phyloP scores from a whole-genome alignment of 768 basidiomycete genomes.

The Leccinum sublutescens region DNA sequence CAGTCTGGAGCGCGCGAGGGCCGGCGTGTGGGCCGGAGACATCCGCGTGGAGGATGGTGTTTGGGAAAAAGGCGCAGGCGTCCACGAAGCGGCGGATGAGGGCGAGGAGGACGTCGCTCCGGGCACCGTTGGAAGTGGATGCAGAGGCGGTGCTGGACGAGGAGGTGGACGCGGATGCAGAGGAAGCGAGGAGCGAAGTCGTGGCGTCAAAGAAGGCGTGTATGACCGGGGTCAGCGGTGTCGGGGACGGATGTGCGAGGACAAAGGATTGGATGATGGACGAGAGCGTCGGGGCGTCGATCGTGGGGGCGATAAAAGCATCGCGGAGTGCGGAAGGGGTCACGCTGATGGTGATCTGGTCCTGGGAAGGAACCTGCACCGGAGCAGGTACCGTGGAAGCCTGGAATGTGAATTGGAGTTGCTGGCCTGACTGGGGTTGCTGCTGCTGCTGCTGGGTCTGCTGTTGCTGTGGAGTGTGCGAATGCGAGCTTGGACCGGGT shows the following conservation, averaged over 20 bases:
- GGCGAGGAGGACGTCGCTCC: constrained; percentile 10
- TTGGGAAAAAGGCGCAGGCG: constrained; percentile 50
- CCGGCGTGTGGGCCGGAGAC: constrained; percentile 55
- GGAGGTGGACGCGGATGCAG: constrained; percentile 31
- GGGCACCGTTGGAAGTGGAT: constrained; percentile 18
- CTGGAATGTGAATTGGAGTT: constrained; percentile 46
- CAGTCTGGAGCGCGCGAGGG: constrained; percentile 55
- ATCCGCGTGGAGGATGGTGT: constrained; percentile 50
- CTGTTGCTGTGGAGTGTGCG: constrained; percentile 4
- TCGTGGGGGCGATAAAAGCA: constrained; percentile 33
- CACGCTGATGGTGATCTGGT: constrained; percentile 28
- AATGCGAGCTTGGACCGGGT: constrained; percentile 33
- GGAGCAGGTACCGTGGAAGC: constrained; percentile 46
- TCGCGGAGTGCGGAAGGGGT: constrained; percentile 31
- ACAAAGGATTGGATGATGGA: constrained; percentile 54
- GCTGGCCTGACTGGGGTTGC: constrained; percentile 28
- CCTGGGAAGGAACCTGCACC: constrained; percentile 12
- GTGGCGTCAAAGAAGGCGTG: constrained; percentile 54
- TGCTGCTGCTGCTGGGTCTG: constrained; percentile 18
- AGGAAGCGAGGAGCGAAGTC: constrained; percentile 26
- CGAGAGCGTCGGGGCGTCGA: constrained; percentile 50
- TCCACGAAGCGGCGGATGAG: constrained; percentile 51
- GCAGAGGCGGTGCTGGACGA: constrained; percentile 34
- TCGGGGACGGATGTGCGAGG: constrained; percentile 46
- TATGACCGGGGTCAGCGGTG: constrained; percentile 50